Conservation (phyloP, 208 protist genomes). For the Naegleria fowleri region DNA sequence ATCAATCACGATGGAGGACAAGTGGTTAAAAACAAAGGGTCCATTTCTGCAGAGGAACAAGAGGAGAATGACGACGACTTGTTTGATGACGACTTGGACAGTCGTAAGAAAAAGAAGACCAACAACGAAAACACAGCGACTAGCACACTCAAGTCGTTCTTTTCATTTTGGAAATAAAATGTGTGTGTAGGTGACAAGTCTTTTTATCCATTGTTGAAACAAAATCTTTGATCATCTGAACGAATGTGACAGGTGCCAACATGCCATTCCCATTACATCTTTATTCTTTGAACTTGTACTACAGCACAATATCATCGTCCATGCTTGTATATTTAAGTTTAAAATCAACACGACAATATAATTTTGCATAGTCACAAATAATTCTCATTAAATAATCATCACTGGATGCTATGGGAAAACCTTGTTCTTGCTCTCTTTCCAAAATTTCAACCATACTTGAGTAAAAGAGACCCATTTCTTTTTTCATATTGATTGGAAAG, state of each 20-base stretch:
- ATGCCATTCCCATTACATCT: no score
- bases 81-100: not conserved
- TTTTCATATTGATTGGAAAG: not conserved
- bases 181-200: no score
- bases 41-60: no score
- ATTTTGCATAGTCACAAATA: not conserved
- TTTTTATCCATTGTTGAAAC: no score
- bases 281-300: no score
- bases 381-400: not conserved
- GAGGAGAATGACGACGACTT: not conserved
- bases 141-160: not conserved
- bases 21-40: no score
- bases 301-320: not conserved
- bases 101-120: not conserved
- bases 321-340: not conserved
- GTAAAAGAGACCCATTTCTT: not conserved
- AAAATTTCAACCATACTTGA: not conserved
- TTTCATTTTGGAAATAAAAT: not conserved
- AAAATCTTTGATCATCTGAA: no score
- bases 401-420: not conserved
- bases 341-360: not conserved
- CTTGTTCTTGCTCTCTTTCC: not conserved
- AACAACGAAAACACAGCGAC: no score
- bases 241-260: no score
- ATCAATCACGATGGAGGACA: not conserved